Base-by-base conservation (phyloP, 352 stramenopile genomes). In the Pythium dissotocum region DNA sequence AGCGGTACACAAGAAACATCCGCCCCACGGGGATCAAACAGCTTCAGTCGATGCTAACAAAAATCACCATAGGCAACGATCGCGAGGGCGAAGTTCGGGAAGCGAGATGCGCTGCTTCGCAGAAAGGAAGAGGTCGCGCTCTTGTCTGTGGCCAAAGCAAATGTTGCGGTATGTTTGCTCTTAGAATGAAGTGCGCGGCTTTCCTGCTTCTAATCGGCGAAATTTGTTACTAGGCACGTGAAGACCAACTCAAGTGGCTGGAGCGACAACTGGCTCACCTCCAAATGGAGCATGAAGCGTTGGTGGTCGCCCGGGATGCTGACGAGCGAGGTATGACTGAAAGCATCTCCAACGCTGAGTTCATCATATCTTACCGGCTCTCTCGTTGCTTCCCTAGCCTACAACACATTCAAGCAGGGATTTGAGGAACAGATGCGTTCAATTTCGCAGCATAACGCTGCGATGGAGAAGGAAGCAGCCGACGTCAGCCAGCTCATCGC, bases 231-330 rank as follows among this genome's bases (percentile, higher is more conserved):
- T 6, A 60, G 54, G 24, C 54, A 32, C 32, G 54, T 6, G 54
- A 80, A 83, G 73, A 83, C 0, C 76, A 80, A 55, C 57, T 83
- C 18, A 59, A 38, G 59, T 83, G 76, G 76, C 55, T 83, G 18
- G 63, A 83, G n/a, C 71, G 76, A 24, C 76, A 80, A 35, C 73
- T 63, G n/a, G 40, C 64, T 3, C 72, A 77, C 63, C 61, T 83
- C 7, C 35, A 4, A 30, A 60, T 48, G 33, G 54, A 60, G 10
- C 38, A 38, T 13, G 35, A 51, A 26, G 38, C 13, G 14, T 24
- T 49, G 40, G 40, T 49, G 14, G 7, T 24, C 16, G 40, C 40
- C 21, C 13, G 40, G 16, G 8, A 49, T 49, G 40, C 40, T 9
- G 16, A 49, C 16, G 40, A 49, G 16, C 40, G 5, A 6, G 40